Conservation (phyloP, 2,329 filamentous ascomycete species). For the Daldinia eschscholtzii region DNA sequence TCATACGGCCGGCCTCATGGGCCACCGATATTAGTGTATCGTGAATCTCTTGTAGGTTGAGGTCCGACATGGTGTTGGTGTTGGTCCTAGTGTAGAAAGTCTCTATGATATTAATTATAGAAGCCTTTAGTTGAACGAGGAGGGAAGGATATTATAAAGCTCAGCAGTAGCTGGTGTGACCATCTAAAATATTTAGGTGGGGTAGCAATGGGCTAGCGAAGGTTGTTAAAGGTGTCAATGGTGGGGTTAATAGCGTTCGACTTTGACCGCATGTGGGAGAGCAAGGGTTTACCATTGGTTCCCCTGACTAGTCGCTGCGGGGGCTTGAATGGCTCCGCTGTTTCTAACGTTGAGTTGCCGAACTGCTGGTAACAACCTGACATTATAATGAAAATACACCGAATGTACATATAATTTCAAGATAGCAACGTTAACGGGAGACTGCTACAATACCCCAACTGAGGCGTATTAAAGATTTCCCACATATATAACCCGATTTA, state of each 20-base stretch:
- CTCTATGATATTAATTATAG: not conserved
- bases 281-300: constrained; percentile 34
- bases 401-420: constrained; percentile 11
- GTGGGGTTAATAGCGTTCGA: constrained; percentile 25
- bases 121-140: constrained; percentile 3
- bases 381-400: not conserved
- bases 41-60: constrained; percentile 72
- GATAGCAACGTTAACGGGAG: constrained; percentile 2
- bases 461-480: not conserved
- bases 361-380: not conserved
- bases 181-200: constrained; percentile 13
- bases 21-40: constrained; percentile 71
- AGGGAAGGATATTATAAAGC: constrained; percentile 20
- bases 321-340: constrained; percentile 41
- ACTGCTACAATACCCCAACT: not conserved
- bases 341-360: constrained; percentile 38
- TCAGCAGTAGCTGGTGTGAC: not conserved
- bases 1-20: constrained; percentile 74
- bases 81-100: not conserved
- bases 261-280: constrained; percentile 38
- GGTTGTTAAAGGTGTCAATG: not conserved
- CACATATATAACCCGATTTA: not conserved
- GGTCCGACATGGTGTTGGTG: constrained; percentile 61
- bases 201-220: constrained; percentile 10
- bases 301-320: constrained; percentile 34